Evolutionary conservation across 257 asterid genomes (phyloP), one percentile per base, ranked within the genome.

Genomic region (Ligustrum vulgare): DNA sequence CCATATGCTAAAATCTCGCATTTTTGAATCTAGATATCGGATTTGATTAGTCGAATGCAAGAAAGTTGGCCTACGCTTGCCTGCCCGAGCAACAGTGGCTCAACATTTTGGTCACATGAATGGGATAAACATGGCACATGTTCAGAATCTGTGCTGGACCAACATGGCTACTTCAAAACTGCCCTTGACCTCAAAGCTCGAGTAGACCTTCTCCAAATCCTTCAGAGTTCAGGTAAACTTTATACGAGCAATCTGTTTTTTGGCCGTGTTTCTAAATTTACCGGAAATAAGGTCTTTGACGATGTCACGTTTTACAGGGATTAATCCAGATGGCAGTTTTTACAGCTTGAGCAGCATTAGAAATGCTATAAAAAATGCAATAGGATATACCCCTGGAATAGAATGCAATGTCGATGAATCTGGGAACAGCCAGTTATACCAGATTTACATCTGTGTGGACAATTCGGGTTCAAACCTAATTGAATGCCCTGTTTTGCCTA

Each of bases 91-190:
- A 79, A 77, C 71, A 83, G 77, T 2, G 98, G 98, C 58, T 35
- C 88, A 1, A 70, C 90, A 13, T 93, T 91, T 62, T 93, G 97
- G 98, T 67, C 93, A 10, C 98, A 89, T 41, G 98, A 93, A 77
- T 93, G 97, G 97, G 82, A 89, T 16, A 91, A 91, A 71, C 98
- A 91, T 36, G 98, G 98, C 20, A 93, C 96, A 0, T 91, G 98
- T 65, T 79, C 98, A 0, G 91, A 88, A 43, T 76, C 88, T 0
- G 73, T 82, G 16, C 82, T 93, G 47, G 65, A 88, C 85, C 94
- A 91, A 65, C 96, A 91, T 62, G 56, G 72, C 23, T 93, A 91
- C 76, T 93, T 93, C 69, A 66, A 71, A 56, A 58, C 89, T 2
- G 82, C 97, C 43, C 94, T 93, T 15, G 45, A 80, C 37, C 93